Evolutionary conservation across 1,284 basidiomycete genomes (phyloP).

Genomic region (Sporisorium scitamineum): DNA sequence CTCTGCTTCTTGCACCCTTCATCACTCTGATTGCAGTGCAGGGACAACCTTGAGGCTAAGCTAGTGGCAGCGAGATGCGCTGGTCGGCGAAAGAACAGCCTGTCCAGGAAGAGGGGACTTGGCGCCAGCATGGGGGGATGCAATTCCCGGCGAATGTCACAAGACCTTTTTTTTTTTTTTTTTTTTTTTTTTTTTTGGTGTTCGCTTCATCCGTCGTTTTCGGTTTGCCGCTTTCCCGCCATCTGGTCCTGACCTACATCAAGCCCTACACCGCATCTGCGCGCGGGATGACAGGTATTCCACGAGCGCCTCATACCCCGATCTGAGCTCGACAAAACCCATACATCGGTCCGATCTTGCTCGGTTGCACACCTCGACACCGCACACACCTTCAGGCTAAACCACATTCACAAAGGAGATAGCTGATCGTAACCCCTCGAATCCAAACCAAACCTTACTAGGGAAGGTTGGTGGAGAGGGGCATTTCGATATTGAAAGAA

Average conservation of each 20-base stretch:
- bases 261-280: too few relatives aligned
- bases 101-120: too few relatives aligned
- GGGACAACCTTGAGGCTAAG: background rate
- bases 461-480: conserved; percentile 1
- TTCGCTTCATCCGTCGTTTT: background rate
- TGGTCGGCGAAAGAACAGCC: too few relatives aligned
- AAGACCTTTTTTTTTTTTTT: conserved; percentile 13
- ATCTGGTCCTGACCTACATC: too few relatives aligned
- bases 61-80: background rate
- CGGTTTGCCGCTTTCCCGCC: background rate
- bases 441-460: background rate
- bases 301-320: too few relatives aligned
- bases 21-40: background rate
- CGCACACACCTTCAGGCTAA: background rate
- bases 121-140: too few relatives aligned
- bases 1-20: too few relatives aligned
- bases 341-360: background rate
- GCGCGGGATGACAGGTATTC: too few relatives aligned
- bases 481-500: background rate
- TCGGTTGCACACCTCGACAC: too few relatives aligned
- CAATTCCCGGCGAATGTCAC: conserved; percentile 21
- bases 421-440: background rate
- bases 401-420: background rate
- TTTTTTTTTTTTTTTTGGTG: too few relatives aligned
- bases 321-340: too few relatives aligned